Conservation (phyloP, 148 eudicot species). For the Cornus suecica region DNA sequence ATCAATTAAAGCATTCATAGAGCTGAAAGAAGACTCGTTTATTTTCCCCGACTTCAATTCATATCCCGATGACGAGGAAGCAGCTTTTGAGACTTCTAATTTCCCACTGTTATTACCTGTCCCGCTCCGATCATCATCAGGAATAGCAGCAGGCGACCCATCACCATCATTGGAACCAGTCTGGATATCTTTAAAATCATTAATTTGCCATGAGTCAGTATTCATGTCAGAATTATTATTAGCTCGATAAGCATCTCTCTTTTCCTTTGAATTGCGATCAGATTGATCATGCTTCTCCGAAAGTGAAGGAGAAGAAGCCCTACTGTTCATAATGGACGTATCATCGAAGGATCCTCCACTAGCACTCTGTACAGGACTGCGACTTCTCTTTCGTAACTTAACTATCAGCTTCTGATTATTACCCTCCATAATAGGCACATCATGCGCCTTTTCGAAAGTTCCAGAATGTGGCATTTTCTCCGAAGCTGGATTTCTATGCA, state of each 20-base stretch:
- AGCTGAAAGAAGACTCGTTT: constrained; percentile 60
- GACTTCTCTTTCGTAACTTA: constrained; percentile 66
- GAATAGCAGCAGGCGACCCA: constrained; percentile 32
- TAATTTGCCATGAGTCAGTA: constrained; percentile 42
- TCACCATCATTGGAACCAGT: constrained; percentile 44
- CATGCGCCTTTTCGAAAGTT: constrained; percentile 34
- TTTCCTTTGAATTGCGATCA: constrained; percentile 37
- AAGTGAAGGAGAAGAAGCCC: constrained; percentile 55
- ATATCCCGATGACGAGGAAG: constrained; percentile 24
- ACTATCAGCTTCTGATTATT: constrained; percentile 73
- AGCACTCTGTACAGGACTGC: constrained; percentile 54
- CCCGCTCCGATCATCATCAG: constrained; percentile 24
- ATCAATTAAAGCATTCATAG: constrained; percentile 83
- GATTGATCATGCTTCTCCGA: constrained; percentile 54
- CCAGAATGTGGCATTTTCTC: constrained; percentile 49
- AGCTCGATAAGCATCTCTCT: constrained; percentile 20
- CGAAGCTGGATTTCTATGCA: constrained; percentile 28
- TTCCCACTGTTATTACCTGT: constrained; percentile 24
- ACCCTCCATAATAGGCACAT: constrained; percentile 36
- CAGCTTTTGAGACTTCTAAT: constrained; percentile 31
- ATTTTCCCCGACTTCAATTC: constrained; percentile 38
- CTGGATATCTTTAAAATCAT: constrained; percentile 37
- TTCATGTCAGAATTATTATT: constrained; percentile 27
- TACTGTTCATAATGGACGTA: constrained; percentile 40
- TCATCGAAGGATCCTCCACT: constrained; percentile 50